Evolutionary conservation across 129 eudicot genomes (phyloP), one percentile per base, ranked within the genome.

Genomic region (Glebionis coronaria): DNA sequence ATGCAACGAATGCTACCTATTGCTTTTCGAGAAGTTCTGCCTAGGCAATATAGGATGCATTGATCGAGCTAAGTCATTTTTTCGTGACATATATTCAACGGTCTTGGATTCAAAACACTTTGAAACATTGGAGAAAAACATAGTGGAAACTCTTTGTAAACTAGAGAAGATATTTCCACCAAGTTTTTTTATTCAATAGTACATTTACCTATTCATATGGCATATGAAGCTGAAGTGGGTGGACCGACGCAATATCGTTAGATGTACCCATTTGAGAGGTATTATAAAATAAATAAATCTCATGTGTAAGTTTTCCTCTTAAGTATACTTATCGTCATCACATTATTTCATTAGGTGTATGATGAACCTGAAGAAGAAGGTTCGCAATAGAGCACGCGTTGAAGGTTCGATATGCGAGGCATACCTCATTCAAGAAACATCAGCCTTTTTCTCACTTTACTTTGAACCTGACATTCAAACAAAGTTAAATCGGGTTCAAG

Each of bases 191-290:
- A 67, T 51, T 67, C 60, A 15, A 65, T 65, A 58, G 70, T 46
- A 42, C 20, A 65, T 29, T 16, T 65, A 27, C 70, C 70, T 19
- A 11, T 51, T 14, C 61, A 67, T 51, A 25, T 66, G 15, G 71
- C 71, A 12, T 66, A 66, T 50, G 71, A 66, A 66, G 71, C 59
- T 4, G 50, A 15, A 50, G 49, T 67, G 9, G 72, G 46, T 7
- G 50, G 72, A 9, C 72, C 72, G 1, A 47, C n/a, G 44, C 72
- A 67, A 50, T 67, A 51, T 31, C 46, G 58, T 5, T 66, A 47
- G 72, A 67, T 67, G 61, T 67, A 52, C 10, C 67, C 27, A 31
- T 63, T 63, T 63, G 69, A 63, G 69, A 67, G 59, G 71, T 67
- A 49, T 8, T 10, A 0, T 1, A 54, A 9, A 9, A 2, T 1